These are phyloP conservation scores for Ogataea saltuana DNA, from an alignment of 805 yeast genomes.

Conservation along the genomic window DNA sequence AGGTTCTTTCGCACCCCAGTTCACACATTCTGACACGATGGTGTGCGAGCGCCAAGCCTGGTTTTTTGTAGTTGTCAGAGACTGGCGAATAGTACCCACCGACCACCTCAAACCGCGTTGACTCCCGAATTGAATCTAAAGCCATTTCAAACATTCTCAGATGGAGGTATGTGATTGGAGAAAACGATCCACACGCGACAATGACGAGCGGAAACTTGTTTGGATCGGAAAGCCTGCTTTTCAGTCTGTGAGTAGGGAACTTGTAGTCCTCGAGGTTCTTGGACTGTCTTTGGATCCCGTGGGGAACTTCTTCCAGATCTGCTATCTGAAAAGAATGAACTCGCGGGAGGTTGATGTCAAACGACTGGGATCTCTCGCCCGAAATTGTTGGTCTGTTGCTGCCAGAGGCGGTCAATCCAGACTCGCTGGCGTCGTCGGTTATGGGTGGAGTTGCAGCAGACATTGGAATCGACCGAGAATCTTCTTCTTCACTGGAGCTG, in stretches of 20 bases:
- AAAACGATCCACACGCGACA: constrained; percentile 96
- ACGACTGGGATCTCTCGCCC: constrained; percentile 1
- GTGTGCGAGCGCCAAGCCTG: constrained; percentile 83
- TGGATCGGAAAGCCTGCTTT: constrained; percentile 66
- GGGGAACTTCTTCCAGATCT: constrained; percentile 95
- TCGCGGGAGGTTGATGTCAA: constrained; percentile 36
- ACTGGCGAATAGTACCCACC: constrained; percentile 98
- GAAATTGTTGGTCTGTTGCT: too few relatives aligned
- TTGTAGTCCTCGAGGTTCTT: constrained; percentile 62
- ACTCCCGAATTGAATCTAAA: constrained; percentile 85
- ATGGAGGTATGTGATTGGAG: constrained; percentile 93
- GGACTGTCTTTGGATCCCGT: constrained; percentile 89
- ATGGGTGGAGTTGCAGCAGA: constrained; percentile 8
- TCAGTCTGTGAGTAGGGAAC: constrained; percentile 87
- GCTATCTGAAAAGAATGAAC: constrained; percentile 71
- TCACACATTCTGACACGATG: constrained; percentile 98
- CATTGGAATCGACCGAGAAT: constrained; percentile 20
- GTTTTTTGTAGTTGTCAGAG: constrained; percentile 86
- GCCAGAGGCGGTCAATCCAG: too few relatives aligned
- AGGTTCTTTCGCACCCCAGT: constrained; percentile 93
- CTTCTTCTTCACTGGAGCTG: constrained; percentile 51
- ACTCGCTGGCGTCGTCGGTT: constrained; percentile 10
- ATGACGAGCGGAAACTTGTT: constrained; percentile 86
- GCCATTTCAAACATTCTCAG: constrained; percentile 99
- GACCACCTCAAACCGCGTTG: constrained; percentile 89